phyloP scores from a whole-genome alignment of 2,329 filamentous ascomycete genomes.

The Chaetomium sp. region DNA sequence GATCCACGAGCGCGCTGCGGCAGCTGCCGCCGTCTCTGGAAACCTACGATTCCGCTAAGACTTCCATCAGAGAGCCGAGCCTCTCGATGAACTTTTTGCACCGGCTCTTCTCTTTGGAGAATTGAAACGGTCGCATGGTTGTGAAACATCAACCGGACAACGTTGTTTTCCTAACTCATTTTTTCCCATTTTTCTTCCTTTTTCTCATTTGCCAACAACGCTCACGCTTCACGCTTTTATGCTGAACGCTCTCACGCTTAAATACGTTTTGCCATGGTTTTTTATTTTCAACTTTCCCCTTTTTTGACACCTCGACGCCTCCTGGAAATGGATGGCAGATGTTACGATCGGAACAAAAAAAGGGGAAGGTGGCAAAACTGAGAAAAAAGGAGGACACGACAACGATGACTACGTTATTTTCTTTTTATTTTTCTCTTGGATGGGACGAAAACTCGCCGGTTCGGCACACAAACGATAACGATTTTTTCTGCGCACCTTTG shows the following conservation, averaged over 20 bases:
- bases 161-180: constrained; percentile 1
- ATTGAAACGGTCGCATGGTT: not conserved
- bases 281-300: not conserved
- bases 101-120: not conserved
- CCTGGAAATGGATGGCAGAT: not conserved
- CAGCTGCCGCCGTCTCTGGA: constrained; percentile 22
- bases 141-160: constrained; percentile 1
- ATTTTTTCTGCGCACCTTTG: no score
- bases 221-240: not conserved
- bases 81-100: not conserved
- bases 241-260: not conserved
- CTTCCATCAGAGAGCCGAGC: not conserved
- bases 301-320: not conserved
- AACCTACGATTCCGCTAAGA: constrained; percentile 20
- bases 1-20: constrained; percentile 59
- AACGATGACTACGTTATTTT: no score
- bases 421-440: no score
- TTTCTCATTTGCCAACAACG: not conserved
- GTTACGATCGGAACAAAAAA: not conserved
- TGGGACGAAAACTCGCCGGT: no score
- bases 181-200: not conserved
- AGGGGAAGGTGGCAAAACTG: not conserved
- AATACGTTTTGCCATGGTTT: not conserved
- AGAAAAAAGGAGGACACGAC: no score
- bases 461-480: no score